Percentiles rank a stretch among this genome's conserved stretches.
phyloP scores from a whole-genome alignment of 176 grass and related monocot species.

The Zizania latifolia region DNA sequence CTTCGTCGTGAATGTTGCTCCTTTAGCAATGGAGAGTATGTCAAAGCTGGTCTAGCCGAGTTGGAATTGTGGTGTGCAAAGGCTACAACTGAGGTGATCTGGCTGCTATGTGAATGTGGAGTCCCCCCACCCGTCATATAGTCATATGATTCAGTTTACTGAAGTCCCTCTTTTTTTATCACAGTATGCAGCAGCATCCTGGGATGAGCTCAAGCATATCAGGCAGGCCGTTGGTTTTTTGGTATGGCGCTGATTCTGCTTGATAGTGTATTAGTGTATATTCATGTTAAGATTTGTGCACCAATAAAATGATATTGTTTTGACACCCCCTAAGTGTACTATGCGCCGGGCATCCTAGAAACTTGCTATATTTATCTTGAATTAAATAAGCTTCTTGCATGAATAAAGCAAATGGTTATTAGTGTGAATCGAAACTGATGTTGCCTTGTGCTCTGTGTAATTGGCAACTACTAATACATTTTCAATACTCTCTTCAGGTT shows the following conservation, averaged over 20 bases:
- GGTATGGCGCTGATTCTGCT: slow-evolving; percentile 35
- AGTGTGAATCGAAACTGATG: slow-evolving; percentile 5
- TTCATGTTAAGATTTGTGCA: slow-evolving; percentile 7
- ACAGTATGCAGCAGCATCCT: slow-evolving; percentile 83
- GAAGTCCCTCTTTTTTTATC: slow-evolving; percentile 22
- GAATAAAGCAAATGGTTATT: background rate
- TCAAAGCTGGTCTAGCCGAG: slow-evolving; percentile 89
- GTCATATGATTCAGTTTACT: slow-evolving; percentile 29
- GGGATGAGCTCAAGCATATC: slow-evolving; percentile 97
- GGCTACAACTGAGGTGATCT: slow-evolving; percentile 70
- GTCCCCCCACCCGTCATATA: too few relatives aligned
- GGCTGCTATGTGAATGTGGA: slow-evolving; percentile 6
- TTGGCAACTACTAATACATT: slow-evolving; percentile 23
- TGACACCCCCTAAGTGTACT: background rate
- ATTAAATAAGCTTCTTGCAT: slow-evolving; percentile 2
- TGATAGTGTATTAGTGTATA: slow-evolving; percentile 8
- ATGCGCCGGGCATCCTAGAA: background rate
- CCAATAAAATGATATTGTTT: background rate
- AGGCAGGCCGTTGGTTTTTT: slow-evolving; percentile 97
- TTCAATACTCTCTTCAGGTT: slow-evolving; percentile 53
- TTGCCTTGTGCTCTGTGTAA: background rate
- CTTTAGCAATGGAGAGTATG: slow-evolving; percentile 92
- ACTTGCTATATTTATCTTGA: background rate
- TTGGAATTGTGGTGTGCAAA: slow-evolving; percentile 86
- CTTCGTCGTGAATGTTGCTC: slow-evolving; percentile 96